Conservation (phyloP, 176 grass and related monocot species). For the sorghum (Sorghum bicolor) region DNA sequence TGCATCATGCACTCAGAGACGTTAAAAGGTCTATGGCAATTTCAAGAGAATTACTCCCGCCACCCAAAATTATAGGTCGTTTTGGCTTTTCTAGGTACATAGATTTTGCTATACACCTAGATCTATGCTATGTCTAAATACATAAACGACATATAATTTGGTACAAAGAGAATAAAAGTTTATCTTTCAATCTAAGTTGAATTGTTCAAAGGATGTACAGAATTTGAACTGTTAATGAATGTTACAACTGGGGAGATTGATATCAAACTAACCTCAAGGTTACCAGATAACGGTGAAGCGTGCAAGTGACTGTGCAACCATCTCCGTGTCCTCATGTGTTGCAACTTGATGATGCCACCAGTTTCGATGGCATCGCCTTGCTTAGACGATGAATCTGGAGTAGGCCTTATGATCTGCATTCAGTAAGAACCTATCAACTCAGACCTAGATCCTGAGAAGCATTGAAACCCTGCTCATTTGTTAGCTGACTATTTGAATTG, state of each 20-base stretch:
- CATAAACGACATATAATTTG: background rate
- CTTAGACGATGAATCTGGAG: slow-evolving; percentile 52
- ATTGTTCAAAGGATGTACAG: background rate
- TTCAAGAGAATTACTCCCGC: background rate
- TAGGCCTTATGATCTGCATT: slow-evolving; percentile 52
- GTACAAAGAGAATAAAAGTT: background rate
- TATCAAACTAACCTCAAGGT: slow-evolving; percentile 64
- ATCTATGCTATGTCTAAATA: background rate
- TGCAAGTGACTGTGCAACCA: slow-evolving; percentile 82
- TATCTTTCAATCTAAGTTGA: background rate
- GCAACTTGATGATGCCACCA: slow-evolving; percentile 56
- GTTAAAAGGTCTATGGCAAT: background rate
- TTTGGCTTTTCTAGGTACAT: background rate
- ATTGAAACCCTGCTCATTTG: background rate
- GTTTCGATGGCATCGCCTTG: slow-evolving; percentile 63
- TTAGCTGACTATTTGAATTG: slow-evolving; percentile 1
- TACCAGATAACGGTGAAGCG: slow-evolving; percentile 72
- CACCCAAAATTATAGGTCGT: background rate
- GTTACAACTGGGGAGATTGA: background rate
- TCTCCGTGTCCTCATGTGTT: slow-evolving; percentile 67
- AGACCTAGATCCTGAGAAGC: background rate
- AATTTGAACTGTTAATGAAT: background rate
- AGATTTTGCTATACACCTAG: background rate
- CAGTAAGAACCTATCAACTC: background rate
- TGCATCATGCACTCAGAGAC: background rate